Conservation (phyloP, 2,329 filamentous ascomycete genomes). For the Chaetomium sp. region DNA sequence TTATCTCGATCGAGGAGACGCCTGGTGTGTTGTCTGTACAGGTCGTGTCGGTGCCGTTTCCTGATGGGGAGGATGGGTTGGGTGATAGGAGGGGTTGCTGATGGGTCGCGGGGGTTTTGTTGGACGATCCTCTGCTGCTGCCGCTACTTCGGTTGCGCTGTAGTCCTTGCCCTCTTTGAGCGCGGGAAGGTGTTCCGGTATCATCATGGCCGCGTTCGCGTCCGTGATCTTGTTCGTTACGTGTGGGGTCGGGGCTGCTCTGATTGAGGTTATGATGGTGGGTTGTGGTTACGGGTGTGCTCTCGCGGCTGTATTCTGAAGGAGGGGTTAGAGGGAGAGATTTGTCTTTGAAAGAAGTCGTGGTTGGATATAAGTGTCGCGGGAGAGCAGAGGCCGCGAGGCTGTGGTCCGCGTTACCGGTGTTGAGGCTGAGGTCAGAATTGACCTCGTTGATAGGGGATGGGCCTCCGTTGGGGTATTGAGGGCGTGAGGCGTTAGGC, state of each 20-base stretch:
- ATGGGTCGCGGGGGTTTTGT: too few relatives aligned
- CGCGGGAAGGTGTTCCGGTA: too few relatives aligned
- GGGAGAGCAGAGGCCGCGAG: conserved; percentile 18
- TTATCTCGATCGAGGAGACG: too few relatives aligned
- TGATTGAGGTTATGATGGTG: conserved; percentile 11
- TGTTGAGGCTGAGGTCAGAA: background rate
- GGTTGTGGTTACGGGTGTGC: conserved; percentile 17
- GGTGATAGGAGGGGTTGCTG: too few relatives aligned
- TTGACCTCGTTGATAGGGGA: background rate
- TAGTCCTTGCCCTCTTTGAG: too few relatives aligned
- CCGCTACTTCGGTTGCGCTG: too few relatives aligned
- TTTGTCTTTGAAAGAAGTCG: conserved; percentile 25
- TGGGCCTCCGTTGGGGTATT: background rate
- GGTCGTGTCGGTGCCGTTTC: too few relatives aligned
- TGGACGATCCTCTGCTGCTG: background rate
- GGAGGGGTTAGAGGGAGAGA: conserved; percentile 29
- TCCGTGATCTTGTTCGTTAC: background rate
- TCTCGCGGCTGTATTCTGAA: conserved; percentile 24
- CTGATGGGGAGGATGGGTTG: too few relatives aligned
- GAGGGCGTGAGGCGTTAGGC: conserved; percentile 2
- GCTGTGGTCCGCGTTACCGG: background rate
- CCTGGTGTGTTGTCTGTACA: too few relatives aligned
- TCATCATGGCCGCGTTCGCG: too few relatives aligned
- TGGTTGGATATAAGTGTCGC: conserved; percentile 6
- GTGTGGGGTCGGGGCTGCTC: conserved; percentile 10